Evolutionary conservation across 73 alveolate genomes (phyloP).

Genomic region (Stentor roeselii): DNA sequence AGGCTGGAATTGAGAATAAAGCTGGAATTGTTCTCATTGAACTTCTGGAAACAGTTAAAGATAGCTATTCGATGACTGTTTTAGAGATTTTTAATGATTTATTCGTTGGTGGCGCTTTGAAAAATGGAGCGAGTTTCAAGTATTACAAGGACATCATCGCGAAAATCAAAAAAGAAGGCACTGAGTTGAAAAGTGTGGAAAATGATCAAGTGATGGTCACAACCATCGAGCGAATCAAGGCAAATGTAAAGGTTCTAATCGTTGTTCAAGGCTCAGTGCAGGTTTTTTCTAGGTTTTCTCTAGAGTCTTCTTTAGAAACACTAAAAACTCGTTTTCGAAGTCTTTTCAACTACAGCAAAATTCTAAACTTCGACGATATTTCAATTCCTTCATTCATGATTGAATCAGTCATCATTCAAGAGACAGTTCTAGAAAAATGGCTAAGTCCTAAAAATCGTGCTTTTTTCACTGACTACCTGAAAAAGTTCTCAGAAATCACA

Average conservation of each 20-base stretch:
- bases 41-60: not conserved
- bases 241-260: not conserved
- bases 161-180: not conserved
- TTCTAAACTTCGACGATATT: not conserved
- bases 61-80: not conserved
- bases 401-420: not conserved
- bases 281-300: not conserved
- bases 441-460: not conserved
- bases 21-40: not conserved
- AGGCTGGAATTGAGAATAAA: not conserved
- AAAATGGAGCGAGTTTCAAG: not conserved
- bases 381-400: not conserved
- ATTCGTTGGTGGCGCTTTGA: not conserved
- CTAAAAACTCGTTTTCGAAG: not conserved
- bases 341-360: not conserved
- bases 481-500: not conserved
- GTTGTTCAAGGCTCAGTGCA: not conserved
- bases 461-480: not conserved
- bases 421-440: not conserved
- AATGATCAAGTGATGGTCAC: not conserved
- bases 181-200: not conserved
- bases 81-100: constrained; percentile 12
- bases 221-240: not conserved
- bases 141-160: not conserved
- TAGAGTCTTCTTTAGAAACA: not conserved